These are phyloP conservation scores for Carex myosuroides DNA, from an alignment of 176 grass and related monocot species.

Conservation along the genomic window DNA sequence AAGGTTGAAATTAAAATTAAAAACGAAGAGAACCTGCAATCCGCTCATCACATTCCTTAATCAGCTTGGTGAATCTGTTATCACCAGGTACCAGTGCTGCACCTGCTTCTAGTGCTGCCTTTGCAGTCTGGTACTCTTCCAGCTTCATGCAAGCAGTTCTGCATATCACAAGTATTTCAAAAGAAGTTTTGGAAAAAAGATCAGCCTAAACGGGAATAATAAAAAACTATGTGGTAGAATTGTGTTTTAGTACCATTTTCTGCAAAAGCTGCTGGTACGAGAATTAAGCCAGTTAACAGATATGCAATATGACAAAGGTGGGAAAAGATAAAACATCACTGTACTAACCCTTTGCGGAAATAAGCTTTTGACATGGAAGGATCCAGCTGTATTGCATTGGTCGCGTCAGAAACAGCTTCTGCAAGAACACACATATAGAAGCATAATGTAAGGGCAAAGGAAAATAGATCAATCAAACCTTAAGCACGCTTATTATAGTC, in stretches of 20 bases:
- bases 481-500: neutral
- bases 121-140: constrained; percentile 46
- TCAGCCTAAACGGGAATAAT: neutral
- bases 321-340: neutral
- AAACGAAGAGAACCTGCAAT: constrained; percentile 35
- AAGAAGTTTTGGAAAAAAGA: neutral
- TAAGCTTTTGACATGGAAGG: constrained; percentile 44
- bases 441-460: too few relatives aligned
- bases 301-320: neutral
- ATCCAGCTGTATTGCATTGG: constrained; percentile 35
- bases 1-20: neutral
- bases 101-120: constrained; percentile 39
- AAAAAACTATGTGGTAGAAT: neutral
- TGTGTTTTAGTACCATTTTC: neutral
- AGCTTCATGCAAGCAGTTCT: constrained; percentile 51
- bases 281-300: neutral
- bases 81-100: constrained; percentile 36
- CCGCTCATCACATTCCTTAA: constrained; percentile 36
- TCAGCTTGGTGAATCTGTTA: constrained; percentile 38
- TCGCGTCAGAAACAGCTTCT: constrained; percentile 41
- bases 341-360: constrained; percentile 39
- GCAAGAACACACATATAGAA: neutral
- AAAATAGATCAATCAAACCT: constrained; percentile 4
- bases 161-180: constrained; percentile 2
- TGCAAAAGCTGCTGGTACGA: neutral